Percentiles rank a stretch among this genome's conserved stretches.
Evolutionary conservation across 1,284 basidiomycete genomes (phyloP).

Genomic region (Cryptococcus amylolentus): DNA sequence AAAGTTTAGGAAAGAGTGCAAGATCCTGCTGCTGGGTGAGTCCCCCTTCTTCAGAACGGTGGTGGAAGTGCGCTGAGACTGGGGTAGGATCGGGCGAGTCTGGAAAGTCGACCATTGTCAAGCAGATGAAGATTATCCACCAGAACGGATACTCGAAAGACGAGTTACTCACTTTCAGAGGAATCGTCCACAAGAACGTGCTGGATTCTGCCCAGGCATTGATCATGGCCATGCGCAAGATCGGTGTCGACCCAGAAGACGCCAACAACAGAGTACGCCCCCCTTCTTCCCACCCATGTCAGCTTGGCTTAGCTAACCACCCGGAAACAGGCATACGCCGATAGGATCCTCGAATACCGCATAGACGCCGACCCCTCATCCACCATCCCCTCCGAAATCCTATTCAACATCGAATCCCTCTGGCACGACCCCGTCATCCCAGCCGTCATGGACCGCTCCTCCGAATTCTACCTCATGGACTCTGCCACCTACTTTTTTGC

Average conservation of each 20-base stretch:
- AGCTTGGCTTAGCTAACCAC: background rate
- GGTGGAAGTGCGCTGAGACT: background rate
- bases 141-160: slow-evolving; percentile 83
- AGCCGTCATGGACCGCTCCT: slow-evolving; percentile 77
- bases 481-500: slow-evolving; percentile 90
- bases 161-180: slow-evolving; percentile 74
- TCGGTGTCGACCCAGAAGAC: slow-evolving; percentile 76
- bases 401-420: slow-evolving; percentile 71
- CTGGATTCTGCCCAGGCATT: slow-evolving; percentile 87
- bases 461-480: slow-evolving; percentile 96
- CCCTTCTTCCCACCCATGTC: background rate
- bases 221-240: slow-evolving; percentile 83
- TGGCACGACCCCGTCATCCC: slow-evolving; percentile 91
- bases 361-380: slow-evolving; percentile 50
- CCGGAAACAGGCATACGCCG: slow-evolving; percentile 47
- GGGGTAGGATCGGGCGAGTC: slow-evolving; percentile 70
- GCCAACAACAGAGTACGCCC: slow-evolving; percentile 66
- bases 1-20: slow-evolving; percentile 83
- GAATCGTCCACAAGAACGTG: slow-evolving; percentile 69
- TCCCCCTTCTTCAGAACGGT: slow-evolving; percentile 13
- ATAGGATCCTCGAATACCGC: slow-evolving; percentile 53
- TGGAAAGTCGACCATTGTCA: slow-evolving; percentile 93
- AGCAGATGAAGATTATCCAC: slow-evolving; percentile 99
- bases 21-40: slow-evolving; percentile 85
- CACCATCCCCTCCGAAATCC: slow-evolving; percentile 56